These are phyloP conservation scores for Coniophora puteana DNA, from an alignment of 1,284 basidiomycete species.

Conservation along the genomic window DNA sequence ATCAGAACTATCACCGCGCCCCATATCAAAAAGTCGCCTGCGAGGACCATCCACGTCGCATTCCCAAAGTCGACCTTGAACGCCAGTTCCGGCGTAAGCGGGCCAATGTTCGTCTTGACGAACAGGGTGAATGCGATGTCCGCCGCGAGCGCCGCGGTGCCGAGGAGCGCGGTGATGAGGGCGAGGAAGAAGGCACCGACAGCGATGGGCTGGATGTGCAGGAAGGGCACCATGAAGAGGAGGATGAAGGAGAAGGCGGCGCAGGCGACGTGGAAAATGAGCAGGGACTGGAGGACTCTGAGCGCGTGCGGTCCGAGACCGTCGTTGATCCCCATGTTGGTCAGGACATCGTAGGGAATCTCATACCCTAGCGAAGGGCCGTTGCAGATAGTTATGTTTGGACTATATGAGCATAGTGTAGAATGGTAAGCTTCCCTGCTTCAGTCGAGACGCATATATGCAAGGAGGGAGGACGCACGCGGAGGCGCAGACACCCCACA, in stretches of 20 bases:
- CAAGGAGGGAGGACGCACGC: slow-evolving; percentile 42
- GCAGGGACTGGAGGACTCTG: slow-evolving; percentile 48
- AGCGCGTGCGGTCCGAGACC: slow-evolving; percentile 42
- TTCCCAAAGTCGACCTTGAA: slow-evolving; percentile 59
- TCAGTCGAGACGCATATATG: too few relatives aligned
- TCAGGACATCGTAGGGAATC: slow-evolving; percentile 39
- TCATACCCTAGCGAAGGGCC: slow-evolving; percentile 55
- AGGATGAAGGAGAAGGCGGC: slow-evolving; percentile 54
- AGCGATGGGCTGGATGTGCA: slow-evolving; percentile 48
- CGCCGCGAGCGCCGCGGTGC: slow-evolving; percentile 50
- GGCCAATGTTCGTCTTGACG: slow-evolving; percentile 40
- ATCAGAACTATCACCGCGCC: slow-evolving; percentile 54
- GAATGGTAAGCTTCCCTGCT: slow-evolving; percentile 5
- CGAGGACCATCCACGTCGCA: slow-evolving; percentile 66
- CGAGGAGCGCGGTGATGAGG: slow-evolving; percentile 50
- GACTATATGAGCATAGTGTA: slow-evolving; percentile 12
- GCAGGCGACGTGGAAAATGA: slow-evolving; percentile 62
- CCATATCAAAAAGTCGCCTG: slow-evolving; percentile 53
- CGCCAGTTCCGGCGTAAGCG: slow-evolving; percentile 33
- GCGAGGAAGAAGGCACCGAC: slow-evolving; percentile 57
- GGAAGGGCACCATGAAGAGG: slow-evolving; percentile 52
- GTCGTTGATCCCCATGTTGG: slow-evolving; percentile 40
- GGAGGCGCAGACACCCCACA: slow-evolving; percentile 70
- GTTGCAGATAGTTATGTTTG: too few relatives aligned
- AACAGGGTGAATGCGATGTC: slow-evolving; percentile 59